Percentiles rank a stretch among this genome's conserved stretches.
Evolutionary conservation across 1,284 basidiomycete species (phyloP).

Genomic region (Ceratobasidium sp.): DNA sequence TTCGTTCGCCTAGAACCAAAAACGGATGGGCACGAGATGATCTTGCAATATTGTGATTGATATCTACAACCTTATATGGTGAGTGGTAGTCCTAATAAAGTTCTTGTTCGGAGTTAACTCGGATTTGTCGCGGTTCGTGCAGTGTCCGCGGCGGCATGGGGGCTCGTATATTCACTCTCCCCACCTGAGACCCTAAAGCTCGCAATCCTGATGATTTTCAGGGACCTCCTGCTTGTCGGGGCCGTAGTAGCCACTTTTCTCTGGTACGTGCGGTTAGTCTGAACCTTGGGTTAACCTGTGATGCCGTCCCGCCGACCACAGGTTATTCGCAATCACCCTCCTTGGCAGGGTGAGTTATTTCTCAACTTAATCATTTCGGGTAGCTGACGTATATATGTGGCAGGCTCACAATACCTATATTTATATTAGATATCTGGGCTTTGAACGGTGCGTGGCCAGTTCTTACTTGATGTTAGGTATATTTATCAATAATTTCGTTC

Average conservation of each 20-base stretch:
- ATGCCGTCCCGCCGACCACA: conserved; percentile 63
- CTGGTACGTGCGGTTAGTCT: conserved; percentile 64
- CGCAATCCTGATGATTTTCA: conserved; percentile 86
- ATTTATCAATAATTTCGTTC: conserved; percentile 25
- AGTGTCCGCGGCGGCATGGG: conserved; percentile 86
- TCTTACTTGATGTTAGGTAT: conserved; percentile 16
- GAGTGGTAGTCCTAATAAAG: conserved; percentile 51
- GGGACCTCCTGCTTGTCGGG: conserved; percentile 64
- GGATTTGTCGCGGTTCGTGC: neutral
- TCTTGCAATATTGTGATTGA: conserved; percentile 89
- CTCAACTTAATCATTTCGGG: too few species aligned
- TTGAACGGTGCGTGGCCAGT: conserved; percentile 68
- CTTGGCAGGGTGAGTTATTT: conserved; percentile 65
- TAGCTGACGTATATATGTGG: neutral
- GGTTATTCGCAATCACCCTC: conserved; percentile 65
- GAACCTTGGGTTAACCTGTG: neutral
- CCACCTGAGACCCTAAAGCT: conserved; percentile 65
- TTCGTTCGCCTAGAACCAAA: conserved; percentile 75
- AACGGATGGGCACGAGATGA: conserved; percentile 97
- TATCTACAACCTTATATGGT: conserved; percentile 81
- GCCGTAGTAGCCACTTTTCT: conserved; percentile 70
- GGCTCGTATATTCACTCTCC: conserved; percentile 60
- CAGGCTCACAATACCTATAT: conserved; percentile 81
- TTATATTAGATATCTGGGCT: conserved; percentile 90
- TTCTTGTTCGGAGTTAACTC: neutral